phyloP scores from a whole-genome alignment of 345 rosid genomes.

The Citrus trifoliata region DNA sequence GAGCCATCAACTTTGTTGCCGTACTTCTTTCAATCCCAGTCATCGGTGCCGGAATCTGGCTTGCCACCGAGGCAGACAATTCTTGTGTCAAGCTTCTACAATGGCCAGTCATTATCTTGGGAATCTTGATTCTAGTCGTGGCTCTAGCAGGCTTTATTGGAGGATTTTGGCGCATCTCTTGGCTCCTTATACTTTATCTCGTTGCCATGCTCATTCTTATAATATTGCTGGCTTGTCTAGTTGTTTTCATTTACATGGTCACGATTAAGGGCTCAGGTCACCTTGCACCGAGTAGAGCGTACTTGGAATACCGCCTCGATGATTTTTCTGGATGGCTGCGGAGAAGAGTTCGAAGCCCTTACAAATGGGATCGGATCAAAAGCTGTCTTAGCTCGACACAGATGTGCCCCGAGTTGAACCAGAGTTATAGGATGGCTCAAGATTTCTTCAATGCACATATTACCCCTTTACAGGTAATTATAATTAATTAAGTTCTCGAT shows the following conservation, averaged over 20 bases:
- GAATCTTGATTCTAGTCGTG: slow-evolving; percentile 59
- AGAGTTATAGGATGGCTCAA: slow-evolving; percentile 70
- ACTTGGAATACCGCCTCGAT: slow-evolving; percentile 73
- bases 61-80: slow-evolving; percentile 67
- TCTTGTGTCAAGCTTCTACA: slow-evolving; percentile 81
- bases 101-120: slow-evolving; percentile 88
- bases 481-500: no score
- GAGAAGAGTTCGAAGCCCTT: slow-evolving; percentile 60
- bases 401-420: slow-evolving; percentile 74
- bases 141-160: slow-evolving; percentile 82
- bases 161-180: slow-evolving; percentile 82
- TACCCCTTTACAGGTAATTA: slow-evolving; percentile 69
- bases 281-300: slow-evolving; percentile 66
- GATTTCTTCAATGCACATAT: slow-evolving; percentile 88
- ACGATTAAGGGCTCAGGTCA: slow-evolving; percentile 80
- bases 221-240: slow-evolving; percentile 52
- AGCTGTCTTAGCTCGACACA: slow-evolving; percentile 62
- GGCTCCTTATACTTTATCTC: slow-evolving; percentile 72
- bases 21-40: slow-evolving; percentile 83
- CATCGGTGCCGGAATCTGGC: slow-evolving; percentile 93
- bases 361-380: slow-evolving; percentile 80
- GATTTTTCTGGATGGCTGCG: slow-evolving; percentile 83
- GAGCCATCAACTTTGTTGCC: slow-evolving; percentile 83
- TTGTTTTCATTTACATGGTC: slow-evolving; percentile 76
- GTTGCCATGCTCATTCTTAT: slow-evolving; percentile 77